Percentiles rank a stretch among this genome's conserved stretches.
Evolutionary conservation across 495 filamentous ascomycete genomes (phyloP).

Genomic region (Hypoxylon fuscum): DNA sequence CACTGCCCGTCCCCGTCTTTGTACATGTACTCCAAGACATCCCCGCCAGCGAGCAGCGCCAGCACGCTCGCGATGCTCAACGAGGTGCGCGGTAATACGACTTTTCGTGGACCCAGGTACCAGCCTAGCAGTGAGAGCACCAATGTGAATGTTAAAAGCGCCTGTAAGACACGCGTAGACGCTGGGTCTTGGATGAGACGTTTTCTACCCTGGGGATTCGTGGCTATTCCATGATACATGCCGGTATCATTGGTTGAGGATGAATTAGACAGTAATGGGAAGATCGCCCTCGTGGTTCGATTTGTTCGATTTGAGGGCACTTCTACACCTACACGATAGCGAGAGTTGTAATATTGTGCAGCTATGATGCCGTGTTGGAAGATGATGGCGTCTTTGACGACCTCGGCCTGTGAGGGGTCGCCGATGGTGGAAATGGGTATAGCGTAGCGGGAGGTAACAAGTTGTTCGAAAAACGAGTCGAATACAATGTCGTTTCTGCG

Average conservation of each 20-base stretch:
- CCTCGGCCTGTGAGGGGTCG: constrained; percentile 1
- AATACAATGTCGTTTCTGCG: constrained; percentile 9
- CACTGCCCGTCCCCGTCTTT: constrained; percentile 5
- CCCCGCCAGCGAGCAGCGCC: constrained; percentile 45
- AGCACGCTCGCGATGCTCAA: constrained; percentile 46
- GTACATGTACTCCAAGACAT: constrained; percentile 26
- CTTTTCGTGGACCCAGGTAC: constrained; percentile 2
- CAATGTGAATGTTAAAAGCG: constrained; percentile 16
- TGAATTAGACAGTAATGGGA: neutral
- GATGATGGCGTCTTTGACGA: constrained; percentile 28
- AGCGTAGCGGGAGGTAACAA: constrained; percentile 32
- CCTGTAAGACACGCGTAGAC: constrained; percentile 33
- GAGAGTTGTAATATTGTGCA: constrained; percentile 19
- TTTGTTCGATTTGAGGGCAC: constrained; percentile 21
- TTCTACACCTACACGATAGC: neutral
- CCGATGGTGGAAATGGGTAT: constrained; percentile 22
- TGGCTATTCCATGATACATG: constrained; percentile 1
- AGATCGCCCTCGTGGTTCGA: neutral
- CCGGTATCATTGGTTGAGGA: constrained; percentile 3
- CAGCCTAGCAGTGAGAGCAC: neutral
- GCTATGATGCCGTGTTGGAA: constrained; percentile 36
- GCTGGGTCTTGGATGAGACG: constrained; percentile 31
- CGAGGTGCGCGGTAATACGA: constrained; percentile 42
- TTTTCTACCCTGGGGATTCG: constrained; percentile 1
- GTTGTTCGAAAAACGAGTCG: constrained; percentile 27